These are phyloP conservation scores for Saturnispora bothae DNA, from an alignment of 805 yeast genomes.

Conservation along the genomic window DNA sequence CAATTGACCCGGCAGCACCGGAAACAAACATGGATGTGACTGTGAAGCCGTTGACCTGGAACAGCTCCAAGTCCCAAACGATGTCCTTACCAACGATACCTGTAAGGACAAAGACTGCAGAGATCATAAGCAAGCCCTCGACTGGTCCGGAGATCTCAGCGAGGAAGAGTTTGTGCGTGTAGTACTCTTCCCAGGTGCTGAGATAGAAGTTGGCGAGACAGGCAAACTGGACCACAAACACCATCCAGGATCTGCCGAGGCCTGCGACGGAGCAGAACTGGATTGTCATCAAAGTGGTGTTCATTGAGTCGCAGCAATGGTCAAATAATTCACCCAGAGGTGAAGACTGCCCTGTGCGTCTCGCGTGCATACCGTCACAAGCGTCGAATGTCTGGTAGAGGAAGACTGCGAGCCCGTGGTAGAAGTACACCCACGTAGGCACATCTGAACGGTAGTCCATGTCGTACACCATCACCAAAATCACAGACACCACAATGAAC, in stretches of 20 bases:
- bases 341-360: constrained; percentile 90
- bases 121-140: constrained; percentile 72
- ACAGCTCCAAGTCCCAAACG: constrained; percentile 42
- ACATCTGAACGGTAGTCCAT: constrained; percentile 49
- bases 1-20: constrained; percentile 41
- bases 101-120: constrained; percentile 44
- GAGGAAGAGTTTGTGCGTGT: constrained; percentile 72
- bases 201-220: constrained; percentile 72
- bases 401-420: constrained; percentile 74
- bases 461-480: constrained; percentile 60
- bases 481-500: constrained; percentile 56
- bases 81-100: constrained; percentile 56
- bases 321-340: constrained; percentile 93
- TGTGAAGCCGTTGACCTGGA: not conserved
- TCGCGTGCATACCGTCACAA: constrained; percentile 91
- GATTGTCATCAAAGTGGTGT: constrained; percentile 66
- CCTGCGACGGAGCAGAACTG: constrained; percentile 70
- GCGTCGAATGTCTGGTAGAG: constrained; percentile 94
- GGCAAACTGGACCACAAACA: constrained; percentile 59
- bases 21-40: constrained; percentile 32
- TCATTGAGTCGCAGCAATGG: constrained; percentile 63
- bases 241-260: constrained; percentile 55
- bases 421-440: constrained; percentile 69
- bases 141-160: constrained; percentile 88
- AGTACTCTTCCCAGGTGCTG: constrained; percentile 94